Conservation (phyloP, 106 monocot genomes). For the Agapanthus africanus region DNA sequence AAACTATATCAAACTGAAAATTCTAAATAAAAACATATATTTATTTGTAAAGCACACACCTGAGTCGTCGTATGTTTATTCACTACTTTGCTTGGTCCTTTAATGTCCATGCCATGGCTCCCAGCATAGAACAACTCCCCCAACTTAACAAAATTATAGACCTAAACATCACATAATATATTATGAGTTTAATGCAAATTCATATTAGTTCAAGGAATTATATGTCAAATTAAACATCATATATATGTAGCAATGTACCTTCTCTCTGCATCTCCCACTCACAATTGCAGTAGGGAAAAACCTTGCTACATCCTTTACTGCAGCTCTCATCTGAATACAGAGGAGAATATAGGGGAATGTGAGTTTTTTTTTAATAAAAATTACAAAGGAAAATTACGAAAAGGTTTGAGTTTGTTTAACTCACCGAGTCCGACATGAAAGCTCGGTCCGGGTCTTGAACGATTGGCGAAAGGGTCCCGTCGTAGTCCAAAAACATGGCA, state of each 20-base stretch:
- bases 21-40: background rate
- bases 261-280: conserved; percentile 64
- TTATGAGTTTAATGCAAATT: background rate
- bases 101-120: conserved; percentile 95
- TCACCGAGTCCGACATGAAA: conserved; percentile 75
- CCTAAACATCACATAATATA: conserved; percentile 20
- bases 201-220: background rate
- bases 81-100: conserved; percentile 46
- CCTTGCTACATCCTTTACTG: conserved; percentile 48
- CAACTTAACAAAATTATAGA: conserved; percentile 56
- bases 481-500: conserved; percentile 84
- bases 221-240: background rate
- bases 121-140: conserved; percentile 78
- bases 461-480: conserved; percentile 87
- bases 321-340: conserved; percentile 57
- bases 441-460: conserved; percentile 78
- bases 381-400: no score
- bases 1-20: no score
- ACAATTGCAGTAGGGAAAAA: conserved; percentile 79
- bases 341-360: no score
- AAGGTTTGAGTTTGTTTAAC: no score
- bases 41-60: conserved; percentile 13
- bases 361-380: no score
- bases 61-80: conserved; percentile 34
- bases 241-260: conserved; percentile 54